These are phyloP conservation scores for Striga hermonthica DNA, from an alignment of 305 asterid genomes.

Conservation along the genomic window DNA sequence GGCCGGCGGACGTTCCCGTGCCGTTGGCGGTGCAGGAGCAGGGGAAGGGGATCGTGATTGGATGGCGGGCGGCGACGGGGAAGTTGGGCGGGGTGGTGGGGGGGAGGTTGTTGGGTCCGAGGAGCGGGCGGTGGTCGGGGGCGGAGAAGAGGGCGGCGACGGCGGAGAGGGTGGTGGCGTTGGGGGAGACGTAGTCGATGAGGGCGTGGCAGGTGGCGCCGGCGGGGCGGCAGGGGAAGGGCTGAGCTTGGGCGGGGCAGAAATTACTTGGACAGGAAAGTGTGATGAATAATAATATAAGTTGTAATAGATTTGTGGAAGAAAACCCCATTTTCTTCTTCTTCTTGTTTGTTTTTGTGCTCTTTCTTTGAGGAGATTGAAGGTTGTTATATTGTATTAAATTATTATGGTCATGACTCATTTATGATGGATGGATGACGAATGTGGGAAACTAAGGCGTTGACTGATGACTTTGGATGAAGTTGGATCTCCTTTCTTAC, in stretches of 20 bases:
- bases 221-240: constrained; percentile 47
- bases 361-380: neutral
- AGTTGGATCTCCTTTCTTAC: too few species aligned
- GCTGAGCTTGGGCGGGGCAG: constrained; percentile 31
- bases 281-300: constrained; percentile 22
- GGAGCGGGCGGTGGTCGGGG: constrained; percentile 47
- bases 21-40: constrained; percentile 58
- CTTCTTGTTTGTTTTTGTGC: neutral
- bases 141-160: constrained; percentile 50
- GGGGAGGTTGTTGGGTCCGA: constrained; percentile 67
- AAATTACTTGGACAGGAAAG: constrained; percentile 19
- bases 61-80: constrained; percentile 34
- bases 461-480: too few species aligned
- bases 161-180: constrained; percentile 58
- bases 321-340: constrained; percentile 24
- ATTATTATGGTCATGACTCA: too few species aligned
- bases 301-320: neutral
- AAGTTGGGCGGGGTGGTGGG: constrained; percentile 34
- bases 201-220: constrained; percentile 47
- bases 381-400: neutral
- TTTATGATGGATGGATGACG: too few species aligned
- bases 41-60: constrained; percentile 60
- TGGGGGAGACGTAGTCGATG: constrained; percentile 58
- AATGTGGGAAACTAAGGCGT: too few species aligned
- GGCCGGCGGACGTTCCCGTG: constrained; percentile 51